phyloP scores from a whole-genome alignment of 345 rosid species.

The Arabis alpina region DNA sequence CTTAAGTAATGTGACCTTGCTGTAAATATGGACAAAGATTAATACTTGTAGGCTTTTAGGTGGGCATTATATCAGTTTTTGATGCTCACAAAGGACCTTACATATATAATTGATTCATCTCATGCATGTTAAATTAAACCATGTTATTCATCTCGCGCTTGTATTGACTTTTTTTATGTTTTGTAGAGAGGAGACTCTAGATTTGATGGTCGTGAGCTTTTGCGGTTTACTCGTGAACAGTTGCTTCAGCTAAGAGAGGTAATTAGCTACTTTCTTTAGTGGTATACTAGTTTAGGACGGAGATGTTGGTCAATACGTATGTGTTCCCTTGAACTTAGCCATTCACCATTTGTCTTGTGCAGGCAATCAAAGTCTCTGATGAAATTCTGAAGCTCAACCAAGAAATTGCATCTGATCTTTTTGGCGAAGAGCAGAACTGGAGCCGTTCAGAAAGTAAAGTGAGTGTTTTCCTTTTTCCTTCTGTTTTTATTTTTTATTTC shows the following conservation, averaged over 20 bases:
- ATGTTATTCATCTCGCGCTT: neutral
- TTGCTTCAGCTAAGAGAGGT: slow-evolving; percentile 78
- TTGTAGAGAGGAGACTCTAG: slow-evolving; percentile 69
- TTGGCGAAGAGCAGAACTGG: slow-evolving; percentile 84
- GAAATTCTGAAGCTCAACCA: slow-evolving; percentile 65
- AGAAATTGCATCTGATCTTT: slow-evolving; percentile 73
- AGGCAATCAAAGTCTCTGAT: slow-evolving; percentile 61
- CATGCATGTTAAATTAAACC: neutral
- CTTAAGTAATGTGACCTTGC: slow-evolving; percentile 64
- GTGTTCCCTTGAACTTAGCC: neutral
- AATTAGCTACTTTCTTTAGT: neutral
- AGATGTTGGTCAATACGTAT: neutral
- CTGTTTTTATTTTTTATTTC: slow-evolving; percentile 1
- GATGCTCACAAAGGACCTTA: slow-evolving; percentile 61
- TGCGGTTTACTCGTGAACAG: slow-evolving; percentile 73
- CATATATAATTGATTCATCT: slow-evolving; percentile 15
- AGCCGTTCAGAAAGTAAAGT: slow-evolving; percentile 65
- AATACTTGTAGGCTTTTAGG: slow-evolving; percentile 64
- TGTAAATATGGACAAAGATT: slow-evolving; percentile 75
- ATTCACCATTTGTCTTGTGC: slow-evolving; percentile 3
- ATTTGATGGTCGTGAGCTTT: slow-evolving; percentile 64
- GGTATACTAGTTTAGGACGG: no score
- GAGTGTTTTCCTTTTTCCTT: slow-evolving; percentile 35
- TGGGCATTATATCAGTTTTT: slow-evolving; percentile 52
- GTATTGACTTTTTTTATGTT: slow-evolving; percentile 21